Evolutionary conservation across 306 rosid species (phyloP).

Genomic region (Sindora glabra): DNA sequence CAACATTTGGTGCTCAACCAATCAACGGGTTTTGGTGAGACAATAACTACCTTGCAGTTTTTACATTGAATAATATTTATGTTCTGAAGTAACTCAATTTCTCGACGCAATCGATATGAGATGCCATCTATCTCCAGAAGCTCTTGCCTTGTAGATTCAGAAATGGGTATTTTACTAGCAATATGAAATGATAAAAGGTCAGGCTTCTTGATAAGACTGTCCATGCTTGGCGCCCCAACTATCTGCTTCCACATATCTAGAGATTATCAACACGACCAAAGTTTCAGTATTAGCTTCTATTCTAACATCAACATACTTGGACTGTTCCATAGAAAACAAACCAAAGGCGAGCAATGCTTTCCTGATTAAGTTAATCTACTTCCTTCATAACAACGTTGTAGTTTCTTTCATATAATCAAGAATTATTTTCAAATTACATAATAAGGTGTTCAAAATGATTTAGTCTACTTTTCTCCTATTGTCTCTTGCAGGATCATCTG

Average conservation of each 20-base stretch:
- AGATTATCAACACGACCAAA: conserved; percentile 18
- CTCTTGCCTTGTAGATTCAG: conserved; percentile 92
- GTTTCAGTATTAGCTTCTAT: conserved; percentile 6
- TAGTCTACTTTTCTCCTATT: not conserved
- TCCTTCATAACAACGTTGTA: not conserved
- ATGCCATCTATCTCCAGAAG: conserved; percentile 88
- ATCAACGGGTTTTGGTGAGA: not conserved
- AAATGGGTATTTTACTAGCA: conserved; percentile 93
- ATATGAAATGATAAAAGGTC: conserved; percentile 72
- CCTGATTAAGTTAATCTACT: not conserved
- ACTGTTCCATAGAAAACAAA: not conserved
- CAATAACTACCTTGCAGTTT: conserved; percentile 56
- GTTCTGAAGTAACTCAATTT: conserved; percentile 79
- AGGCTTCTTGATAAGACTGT: conserved; percentile 72
- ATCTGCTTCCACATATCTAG: conserved; percentile 92
- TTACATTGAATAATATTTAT: conserved; percentile 73
- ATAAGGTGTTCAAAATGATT: not conserved
- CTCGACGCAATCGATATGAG: conserved; percentile 84
- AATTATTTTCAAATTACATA: not conserved
- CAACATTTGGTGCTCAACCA: not conserved
- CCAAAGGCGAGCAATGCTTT: not conserved
- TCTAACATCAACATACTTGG: not conserved
- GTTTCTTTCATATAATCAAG: not conserved
- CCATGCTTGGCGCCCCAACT: conserved; percentile 74
- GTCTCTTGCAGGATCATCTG: not conserved